A percentile compares a stretch with the other conserved stretches of the same genome.
phyloP scores from a whole-genome alignment of 305 asterid species.

The Ruellia speciosa region DNA sequence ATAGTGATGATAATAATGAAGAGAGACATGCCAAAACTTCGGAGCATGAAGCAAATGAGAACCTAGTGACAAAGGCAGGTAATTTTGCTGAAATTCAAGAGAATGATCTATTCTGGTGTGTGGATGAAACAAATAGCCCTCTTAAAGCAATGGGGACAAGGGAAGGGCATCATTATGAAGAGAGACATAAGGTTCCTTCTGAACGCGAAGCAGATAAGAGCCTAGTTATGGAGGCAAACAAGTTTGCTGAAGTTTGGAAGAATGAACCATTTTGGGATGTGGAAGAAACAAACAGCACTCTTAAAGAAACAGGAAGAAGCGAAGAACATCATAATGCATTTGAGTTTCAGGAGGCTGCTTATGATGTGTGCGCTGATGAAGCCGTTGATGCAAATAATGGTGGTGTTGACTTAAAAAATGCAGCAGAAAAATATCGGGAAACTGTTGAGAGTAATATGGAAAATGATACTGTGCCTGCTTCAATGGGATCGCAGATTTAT shows the following conservation, averaged over 20 bases:
- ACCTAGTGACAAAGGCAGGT: slow-evolving; percentile 20
- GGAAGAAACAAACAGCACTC: slow-evolving; percentile 24
- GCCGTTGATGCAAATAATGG: slow-evolving; percentile 20
- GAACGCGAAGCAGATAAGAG: slow-evolving; percentile 27
- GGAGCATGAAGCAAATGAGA: slow-evolving; percentile 23
- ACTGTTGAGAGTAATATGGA: slow-evolving; percentile 23
- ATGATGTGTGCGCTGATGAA: slow-evolving; percentile 27
- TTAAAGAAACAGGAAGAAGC: slow-evolving; percentile 23
- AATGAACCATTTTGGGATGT: slow-evolving; percentile 25
- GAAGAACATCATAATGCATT: slow-evolving; percentile 23
- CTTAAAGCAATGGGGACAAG: slow-evolving; percentile 22
- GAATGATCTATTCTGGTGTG: slow-evolving; percentile 23
- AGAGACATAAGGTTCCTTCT: slow-evolving; percentile 20
- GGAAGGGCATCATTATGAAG: slow-evolving; percentile 26
- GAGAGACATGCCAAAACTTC: no score
- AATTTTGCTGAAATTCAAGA: slow-evolving; percentile 25
- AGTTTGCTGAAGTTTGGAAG: slow-evolving; percentile 24
- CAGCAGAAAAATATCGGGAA: slow-evolving; percentile 25
- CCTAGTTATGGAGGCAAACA: slow-evolving; percentile 22
- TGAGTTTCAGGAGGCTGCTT: slow-evolving; percentile 36
- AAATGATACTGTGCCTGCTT: slow-evolving; percentile 19
- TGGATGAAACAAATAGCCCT: slow-evolving; percentile 24
- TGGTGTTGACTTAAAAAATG: slow-evolving; percentile 21
- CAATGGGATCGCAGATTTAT: slow-evolving; percentile 29
- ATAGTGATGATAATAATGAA: no score